phyloP scores from a whole-genome alignment of 2,329 filamentous ascomycete species.

The Fusarium napiforme region DNA sequence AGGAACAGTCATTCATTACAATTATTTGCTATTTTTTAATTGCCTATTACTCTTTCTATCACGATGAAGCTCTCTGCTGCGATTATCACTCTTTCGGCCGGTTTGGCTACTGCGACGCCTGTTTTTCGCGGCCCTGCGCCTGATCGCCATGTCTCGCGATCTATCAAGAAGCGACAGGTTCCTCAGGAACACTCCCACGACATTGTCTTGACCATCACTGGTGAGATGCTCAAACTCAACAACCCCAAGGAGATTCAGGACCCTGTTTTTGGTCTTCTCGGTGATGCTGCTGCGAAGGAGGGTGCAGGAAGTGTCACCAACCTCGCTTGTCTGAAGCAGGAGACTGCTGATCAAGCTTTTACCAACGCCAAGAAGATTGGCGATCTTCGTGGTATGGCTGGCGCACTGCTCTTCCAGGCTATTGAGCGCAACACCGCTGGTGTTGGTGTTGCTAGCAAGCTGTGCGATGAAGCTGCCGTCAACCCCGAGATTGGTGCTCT shows the following conservation, averaged over 20 bases:
- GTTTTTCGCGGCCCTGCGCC: not conserved
- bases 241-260: constrained; percentile 20
- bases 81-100: constrained; percentile 1
- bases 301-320: constrained; percentile 55
- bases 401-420: constrained; percentile 64
- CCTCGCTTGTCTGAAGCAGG: constrained; percentile 59
- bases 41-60: not conserved
- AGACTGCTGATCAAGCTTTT: constrained; percentile 67
- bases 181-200: constrained; percentile 18
- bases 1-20: not conserved
- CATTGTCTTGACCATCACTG: constrained; percentile 3
- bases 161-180: constrained; percentile 10
- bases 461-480: constrained; percentile 1
- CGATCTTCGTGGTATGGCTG: constrained; percentile 65
- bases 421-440: constrained; percentile 62
- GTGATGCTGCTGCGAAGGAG: constrained; percentile 2
- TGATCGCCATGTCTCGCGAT: not conserved
- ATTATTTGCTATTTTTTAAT: not conserved
- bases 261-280: constrained; percentile 3
- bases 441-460: constrained; percentile 36
- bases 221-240: constrained; percentile 3
- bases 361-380: constrained; percentile 66
- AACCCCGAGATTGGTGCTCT: constrained; percentile 19
- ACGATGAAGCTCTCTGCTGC: constrained; percentile 15
- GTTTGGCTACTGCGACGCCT: constrained; percentile 1